A percentile compares a stretch with the other conserved stretches of the same genome.
Evolutionary conservation across 163 green algal genomes (phyloP).

Genomic region (Chlorella variabilis): DNA sequence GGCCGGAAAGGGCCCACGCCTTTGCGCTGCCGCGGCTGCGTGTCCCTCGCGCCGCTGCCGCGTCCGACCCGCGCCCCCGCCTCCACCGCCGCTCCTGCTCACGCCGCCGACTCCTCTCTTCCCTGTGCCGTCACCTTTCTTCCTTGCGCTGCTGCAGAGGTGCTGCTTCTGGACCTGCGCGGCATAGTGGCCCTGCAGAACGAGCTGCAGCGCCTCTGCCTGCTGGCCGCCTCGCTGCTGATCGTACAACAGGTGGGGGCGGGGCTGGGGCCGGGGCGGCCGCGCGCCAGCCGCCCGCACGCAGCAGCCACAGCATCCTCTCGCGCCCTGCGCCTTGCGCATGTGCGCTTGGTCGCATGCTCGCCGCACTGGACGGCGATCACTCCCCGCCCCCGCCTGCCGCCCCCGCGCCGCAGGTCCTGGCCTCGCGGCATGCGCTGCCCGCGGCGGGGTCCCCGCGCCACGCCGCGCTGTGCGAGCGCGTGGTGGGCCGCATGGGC

Average conservation of each 20-base stretch:
- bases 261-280: no score
- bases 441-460: background rate
- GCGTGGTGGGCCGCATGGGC: conserved; percentile 25
- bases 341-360: no score
- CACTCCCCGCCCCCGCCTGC: no score
- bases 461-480: background rate
- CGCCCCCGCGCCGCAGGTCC: background rate
- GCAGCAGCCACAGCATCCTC: no score
- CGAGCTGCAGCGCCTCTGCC: conserved; percentile 50
- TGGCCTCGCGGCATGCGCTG: conserved; percentile 3
- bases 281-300: no score
- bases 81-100: no score
- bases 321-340: no score
- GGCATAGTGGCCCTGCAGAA: conserved; percentile 46
- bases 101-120: background rate
- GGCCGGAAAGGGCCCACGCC: no score
- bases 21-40: no score
- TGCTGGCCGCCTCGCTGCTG: conserved; percentile 42
- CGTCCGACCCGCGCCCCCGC: no score
- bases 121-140: background rate
- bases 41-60: no score
- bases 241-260: conserved; percentile 40
- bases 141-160: conserved; percentile 18
- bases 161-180: conserved; percentile 43
- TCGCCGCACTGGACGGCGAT: no score